phyloP scores from a whole-genome alignment of 495 filamentous ascomycete genomes.

The Aspergillus nidulans region DNA sequence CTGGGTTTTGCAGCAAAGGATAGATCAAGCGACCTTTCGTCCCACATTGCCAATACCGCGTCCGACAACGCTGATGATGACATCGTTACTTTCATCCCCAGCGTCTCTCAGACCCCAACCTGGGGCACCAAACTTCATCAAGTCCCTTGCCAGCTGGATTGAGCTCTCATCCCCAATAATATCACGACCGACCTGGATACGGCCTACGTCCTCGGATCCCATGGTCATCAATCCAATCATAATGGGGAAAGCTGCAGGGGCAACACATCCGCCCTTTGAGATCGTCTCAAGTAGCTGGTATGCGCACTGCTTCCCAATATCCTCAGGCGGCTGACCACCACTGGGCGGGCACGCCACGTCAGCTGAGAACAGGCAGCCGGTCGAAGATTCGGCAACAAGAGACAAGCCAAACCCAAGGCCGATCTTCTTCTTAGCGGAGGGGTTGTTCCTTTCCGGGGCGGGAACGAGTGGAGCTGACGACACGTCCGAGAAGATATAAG shows the following conservation, averaged over 20 bases:
- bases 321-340: constrained; percentile 82
- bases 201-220: constrained; percentile 74
- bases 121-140: constrained; percentile 77
- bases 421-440: constrained; percentile 59
- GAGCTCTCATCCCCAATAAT: constrained; percentile 75
- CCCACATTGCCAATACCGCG: constrained; percentile 94
- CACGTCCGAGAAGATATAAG: constrained; percentile 77
- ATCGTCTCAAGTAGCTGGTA: constrained; percentile 84
- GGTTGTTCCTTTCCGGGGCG: constrained; percentile 55
- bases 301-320: constrained; percentile 82
- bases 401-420: constrained; percentile 88
- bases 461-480: constrained; percentile 67
- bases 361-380: constrained; percentile 77
- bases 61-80: constrained; percentile 89
- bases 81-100: constrained; percentile 62
- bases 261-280: constrained; percentile 75
- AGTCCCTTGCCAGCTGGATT: constrained; percentile 73
- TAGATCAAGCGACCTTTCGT: constrained; percentile 75
- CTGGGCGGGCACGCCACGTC: constrained; percentile 77
- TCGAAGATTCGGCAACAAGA: constrained; percentile 85
- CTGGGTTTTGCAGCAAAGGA: neutral
- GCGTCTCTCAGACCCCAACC: constrained; percentile 84
- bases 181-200: constrained; percentile 58
- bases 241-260: constrained; percentile 59
- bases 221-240: constrained; percentile 92